These are phyloP conservation scores for Heterobasidion irregulare DNA, from an alignment of 1,284 basidiomycete genomes.

Conservation along the genomic window DNA sequence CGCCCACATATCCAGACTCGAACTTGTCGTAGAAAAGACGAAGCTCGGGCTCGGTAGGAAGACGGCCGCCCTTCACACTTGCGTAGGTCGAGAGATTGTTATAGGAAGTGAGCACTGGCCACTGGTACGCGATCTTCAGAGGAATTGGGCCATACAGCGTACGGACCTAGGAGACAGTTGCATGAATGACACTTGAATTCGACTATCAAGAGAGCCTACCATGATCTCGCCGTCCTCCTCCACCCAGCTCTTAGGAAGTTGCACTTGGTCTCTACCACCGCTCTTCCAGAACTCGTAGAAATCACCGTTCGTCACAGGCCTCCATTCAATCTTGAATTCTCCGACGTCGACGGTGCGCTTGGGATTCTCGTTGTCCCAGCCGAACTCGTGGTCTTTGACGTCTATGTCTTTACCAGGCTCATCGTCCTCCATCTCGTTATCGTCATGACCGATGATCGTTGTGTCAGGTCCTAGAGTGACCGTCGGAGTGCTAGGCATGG, in stretches of 20 bases:
- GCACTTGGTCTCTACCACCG: conserved; percentile 28
- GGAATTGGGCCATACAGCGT: conserved; percentile 84
- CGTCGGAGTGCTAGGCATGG: conserved; percentile 30
- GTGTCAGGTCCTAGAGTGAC: conserved; percentile 54
- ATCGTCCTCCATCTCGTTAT: conserved; percentile 68
- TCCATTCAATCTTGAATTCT: conserved; percentile 69
- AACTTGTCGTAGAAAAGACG: conserved; percentile 71
- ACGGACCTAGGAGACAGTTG: conserved; percentile 42
- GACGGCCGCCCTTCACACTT: conserved; percentile 76
- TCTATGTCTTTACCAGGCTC: conserved; percentile 20
- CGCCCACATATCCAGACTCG: conserved; percentile 60
- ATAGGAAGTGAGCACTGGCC: conserved; percentile 85
- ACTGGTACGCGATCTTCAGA: conserved; percentile 69
- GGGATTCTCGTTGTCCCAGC: conserved; percentile 96
- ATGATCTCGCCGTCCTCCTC: conserved; percentile 38
- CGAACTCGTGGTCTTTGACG: conserved; percentile 65
- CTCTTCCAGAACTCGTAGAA: conserved; percentile 52
- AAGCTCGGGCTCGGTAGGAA: conserved; percentile 89
- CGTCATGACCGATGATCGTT: conserved; percentile 78
- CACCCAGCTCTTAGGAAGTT: conserved; percentile 66
- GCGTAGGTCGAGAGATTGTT: conserved; percentile 78
- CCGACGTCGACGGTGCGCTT: conserved; percentile 46
- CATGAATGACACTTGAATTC: not conserved
- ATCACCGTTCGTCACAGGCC: conserved; percentile 82
- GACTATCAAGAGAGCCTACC: conserved; percentile 24